phyloP scores from a whole-genome alignment of 73 alveolate species.

The Tetrahymena borealis region DNA sequence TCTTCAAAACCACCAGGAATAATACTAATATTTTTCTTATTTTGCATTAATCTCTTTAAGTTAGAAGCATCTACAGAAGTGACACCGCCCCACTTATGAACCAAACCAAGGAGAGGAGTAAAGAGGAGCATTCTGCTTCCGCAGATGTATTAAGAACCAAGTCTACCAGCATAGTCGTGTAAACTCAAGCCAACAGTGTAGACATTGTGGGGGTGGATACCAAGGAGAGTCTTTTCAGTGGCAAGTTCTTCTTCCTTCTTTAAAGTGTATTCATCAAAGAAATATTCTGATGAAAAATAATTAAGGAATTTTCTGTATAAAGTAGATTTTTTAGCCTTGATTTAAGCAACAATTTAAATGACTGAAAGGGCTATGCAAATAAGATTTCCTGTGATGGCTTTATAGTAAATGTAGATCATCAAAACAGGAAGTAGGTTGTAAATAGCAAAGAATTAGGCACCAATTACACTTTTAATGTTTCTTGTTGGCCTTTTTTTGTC shows the following conservation, averaged over 20 bases:
- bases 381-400: not conserved
- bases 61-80: not conserved
- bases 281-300: not conserved
- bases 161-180: not conserved
- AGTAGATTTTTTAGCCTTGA: not conserved
- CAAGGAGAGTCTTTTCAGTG: not conserved
- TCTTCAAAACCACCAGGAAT: slow-evolving; percentile 45
- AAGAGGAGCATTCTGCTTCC: not conserved
- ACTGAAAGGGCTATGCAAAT: not conserved
- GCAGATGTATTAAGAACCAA: not conserved
- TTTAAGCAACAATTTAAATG: not conserved
- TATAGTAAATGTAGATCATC: not conserved
- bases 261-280: not conserved
- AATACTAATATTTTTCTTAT: slow-evolving; percentile 6
- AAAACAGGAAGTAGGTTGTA: not conserved
- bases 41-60: not conserved
- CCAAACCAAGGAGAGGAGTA: not conserved
- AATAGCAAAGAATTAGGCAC: not conserved
- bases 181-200: not conserved
- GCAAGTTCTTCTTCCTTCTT: not conserved
- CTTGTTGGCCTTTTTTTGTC: not conserved
- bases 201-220: not conserved
- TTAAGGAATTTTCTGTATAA: not conserved
- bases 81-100: not conserved
- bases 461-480: not conserved